Evolutionary conservation across 2,329 filamentous ascomycete genomes (phyloP).

Genomic region (Nothopassalora personata): DNA sequence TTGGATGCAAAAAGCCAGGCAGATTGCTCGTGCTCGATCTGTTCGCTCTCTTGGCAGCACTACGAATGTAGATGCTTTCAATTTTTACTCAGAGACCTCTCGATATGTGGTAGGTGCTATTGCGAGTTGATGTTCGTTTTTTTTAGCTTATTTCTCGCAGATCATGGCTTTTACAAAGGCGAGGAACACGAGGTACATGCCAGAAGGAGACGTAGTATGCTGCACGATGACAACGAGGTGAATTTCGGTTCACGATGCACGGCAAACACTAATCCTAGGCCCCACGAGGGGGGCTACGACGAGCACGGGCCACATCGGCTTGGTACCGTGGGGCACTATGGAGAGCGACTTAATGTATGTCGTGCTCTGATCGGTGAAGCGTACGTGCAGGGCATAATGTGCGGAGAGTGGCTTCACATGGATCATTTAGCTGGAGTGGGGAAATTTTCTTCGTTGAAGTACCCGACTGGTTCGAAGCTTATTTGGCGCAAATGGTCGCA

Average conservation of each 20-base stretch:
- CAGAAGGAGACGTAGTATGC: constrained; percentile 19
- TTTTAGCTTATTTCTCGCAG: constrained; percentile 2
- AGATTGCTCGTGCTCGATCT: constrained; percentile 20
- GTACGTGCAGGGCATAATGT: constrained; percentile 33
- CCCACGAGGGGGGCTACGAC: constrained; percentile 26
- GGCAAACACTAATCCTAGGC: constrained; percentile 25
- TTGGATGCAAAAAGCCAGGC: constrained; percentile 26
- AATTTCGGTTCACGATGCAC: constrained; percentile 19
- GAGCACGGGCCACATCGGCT: constrained; percentile 24
- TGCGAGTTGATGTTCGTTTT: neutral
- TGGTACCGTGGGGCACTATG: constrained; percentile 24
- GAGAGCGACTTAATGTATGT: constrained; percentile 29
- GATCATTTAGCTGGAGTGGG: constrained; percentile 10
- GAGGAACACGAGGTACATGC: neutral
- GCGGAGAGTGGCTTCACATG: constrained; percentile 27
- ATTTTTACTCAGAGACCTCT: constrained; percentile 20
- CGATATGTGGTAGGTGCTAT: constrained; percentile 10
- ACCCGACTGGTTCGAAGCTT: no score
- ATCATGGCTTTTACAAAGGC: constrained; percentile 13
- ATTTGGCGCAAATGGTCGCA: neutral
- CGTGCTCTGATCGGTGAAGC: constrained; percentile 29
- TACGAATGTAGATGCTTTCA: constrained; percentile 24
- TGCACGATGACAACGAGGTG: constrained; percentile 22
- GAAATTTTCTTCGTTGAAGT: constrained; percentile 23
- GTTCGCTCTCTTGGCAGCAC: constrained; percentile 27